Evolutionary conservation across 2,329 filamentous ascomycete species (phyloP).

Genomic region (Drechslera avenae): DNA sequence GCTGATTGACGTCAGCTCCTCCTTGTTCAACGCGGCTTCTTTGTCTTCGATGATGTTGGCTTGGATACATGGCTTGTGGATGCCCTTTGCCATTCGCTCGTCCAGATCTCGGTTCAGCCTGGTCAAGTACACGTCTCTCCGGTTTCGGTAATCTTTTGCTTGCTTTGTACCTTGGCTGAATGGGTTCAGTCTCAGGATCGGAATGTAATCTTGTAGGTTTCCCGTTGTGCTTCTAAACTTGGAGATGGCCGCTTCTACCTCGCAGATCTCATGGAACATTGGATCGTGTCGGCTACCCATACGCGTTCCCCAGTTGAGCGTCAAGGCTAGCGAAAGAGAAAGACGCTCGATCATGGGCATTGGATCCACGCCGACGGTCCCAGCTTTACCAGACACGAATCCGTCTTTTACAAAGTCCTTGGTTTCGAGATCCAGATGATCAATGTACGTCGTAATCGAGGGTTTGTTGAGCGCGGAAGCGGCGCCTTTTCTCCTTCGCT

Average conservation of each 20-base stretch:
- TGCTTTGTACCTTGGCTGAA: conserved; percentile 63
- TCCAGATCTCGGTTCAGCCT: conserved; percentile 64
- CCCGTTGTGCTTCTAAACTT: conserved; percentile 65
- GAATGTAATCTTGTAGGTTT: conserved; percentile 67
- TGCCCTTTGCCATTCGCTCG: conserved; percentile 64
- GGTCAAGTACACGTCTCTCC: conserved; percentile 65
- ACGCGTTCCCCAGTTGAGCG: conserved; percentile 69
- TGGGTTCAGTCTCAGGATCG: conserved; percentile 64
- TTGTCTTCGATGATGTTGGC: conserved; percentile 69
- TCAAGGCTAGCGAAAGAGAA: conserved; percentile 65
- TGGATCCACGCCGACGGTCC: conserved; percentile 62
- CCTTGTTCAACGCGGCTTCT: conserved; percentile 65
- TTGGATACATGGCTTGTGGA: conserved; percentile 68
- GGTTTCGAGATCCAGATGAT: conserved; percentile 66
- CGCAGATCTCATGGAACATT: conserved; percentile 66
- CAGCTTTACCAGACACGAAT: conserved; percentile 61
- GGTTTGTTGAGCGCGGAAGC: conserved; percentile 69
- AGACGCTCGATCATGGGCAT: conserved; percentile 72
- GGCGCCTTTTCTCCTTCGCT: conserved; percentile 67
- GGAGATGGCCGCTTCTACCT: conserved; percentile 66
- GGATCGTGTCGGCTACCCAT: conserved; percentile 64
- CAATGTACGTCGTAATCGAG: conserved; percentile 66
- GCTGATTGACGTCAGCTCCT: conserved; percentile 68
- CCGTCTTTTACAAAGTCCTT: conserved; percentile 67
- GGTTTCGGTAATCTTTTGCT: conserved; percentile 64